phyloP scores from a whole-genome alignment of 176 grass and related monocot genomes.

The Tillandsia fasciculata region DNA sequence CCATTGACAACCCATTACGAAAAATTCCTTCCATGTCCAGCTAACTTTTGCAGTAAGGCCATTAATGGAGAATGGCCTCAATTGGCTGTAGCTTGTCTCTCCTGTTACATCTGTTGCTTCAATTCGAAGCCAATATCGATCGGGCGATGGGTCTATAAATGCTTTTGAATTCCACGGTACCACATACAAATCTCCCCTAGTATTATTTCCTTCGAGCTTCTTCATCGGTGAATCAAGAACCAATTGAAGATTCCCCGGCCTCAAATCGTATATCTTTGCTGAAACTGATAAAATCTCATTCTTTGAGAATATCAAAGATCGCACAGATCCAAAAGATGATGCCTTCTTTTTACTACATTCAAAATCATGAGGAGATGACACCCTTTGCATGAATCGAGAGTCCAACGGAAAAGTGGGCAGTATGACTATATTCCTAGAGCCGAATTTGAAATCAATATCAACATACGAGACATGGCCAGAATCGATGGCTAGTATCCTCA shows the following conservation, averaged over 20 bases:
- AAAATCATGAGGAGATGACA: constrained; percentile 49
- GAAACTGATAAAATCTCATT: constrained; percentile 61
- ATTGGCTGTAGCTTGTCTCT: constrained; percentile 40
- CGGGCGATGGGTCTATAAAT: constrained; percentile 68
- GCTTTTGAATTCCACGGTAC: constrained; percentile 92
- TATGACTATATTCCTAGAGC: constrained; percentile 72
- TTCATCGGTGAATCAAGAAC: constrained; percentile 72
- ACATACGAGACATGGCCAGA: constrained; percentile 77
- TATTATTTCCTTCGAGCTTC: constrained; percentile 49
- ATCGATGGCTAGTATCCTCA: constrained; percentile 90
- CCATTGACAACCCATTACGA: constrained; percentile 87
- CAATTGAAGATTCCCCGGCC: constrained; percentile 45
- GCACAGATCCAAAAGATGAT: constrained; percentile 56
- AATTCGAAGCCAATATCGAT: constrained; percentile 83
- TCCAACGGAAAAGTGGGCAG: constrained; percentile 88
- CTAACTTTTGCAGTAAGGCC: constrained; percentile 49
- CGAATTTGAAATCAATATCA: constrained; percentile 87
- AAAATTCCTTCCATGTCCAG: constrained; percentile 89
- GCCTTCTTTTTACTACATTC: constrained; percentile 41
- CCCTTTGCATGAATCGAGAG: constrained; percentile 89
- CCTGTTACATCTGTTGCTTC: constrained; percentile 69
- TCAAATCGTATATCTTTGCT: constrained; percentile 77
- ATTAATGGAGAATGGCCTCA: constrained; percentile 85
- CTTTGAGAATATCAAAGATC: constrained; percentile 84
- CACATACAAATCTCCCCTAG: constrained; percentile 67